Percentiles rank a stretch among this genome's conserved stretches.
phyloP scores from a whole-genome alignment of 106 monocot species.

The Alisma plantagoaquatica region DNA sequence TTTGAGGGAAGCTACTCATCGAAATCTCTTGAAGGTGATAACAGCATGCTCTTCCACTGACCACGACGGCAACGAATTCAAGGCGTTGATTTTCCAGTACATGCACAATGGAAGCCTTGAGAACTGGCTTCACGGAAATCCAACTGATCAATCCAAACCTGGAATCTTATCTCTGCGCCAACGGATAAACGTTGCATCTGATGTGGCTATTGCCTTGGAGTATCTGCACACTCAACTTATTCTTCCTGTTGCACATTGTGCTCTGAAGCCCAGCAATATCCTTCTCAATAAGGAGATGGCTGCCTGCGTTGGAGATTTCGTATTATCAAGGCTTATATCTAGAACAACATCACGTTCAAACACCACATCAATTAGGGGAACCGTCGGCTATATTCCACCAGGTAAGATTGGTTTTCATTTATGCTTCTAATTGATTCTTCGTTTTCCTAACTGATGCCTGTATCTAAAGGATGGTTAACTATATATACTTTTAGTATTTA shows the following conservation, averaged over 20 bases:
- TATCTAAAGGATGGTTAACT: too few relatives aligned
- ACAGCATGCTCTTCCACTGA: slow-evolving; percentile 9
- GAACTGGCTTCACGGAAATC: not conserved
- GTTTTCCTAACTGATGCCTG: too few relatives aligned
- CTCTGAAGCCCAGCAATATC: slow-evolving; percentile 29
- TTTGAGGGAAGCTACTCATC: not conserved
- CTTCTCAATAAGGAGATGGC: not conserved
- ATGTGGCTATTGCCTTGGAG: slow-evolving; percentile 18
- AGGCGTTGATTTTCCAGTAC: slow-evolving; percentile 2
- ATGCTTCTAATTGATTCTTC: too few relatives aligned
- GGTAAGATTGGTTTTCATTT: not conserved
- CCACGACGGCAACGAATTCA: not conserved
- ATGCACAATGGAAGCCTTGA: slow-evolving; percentile 12
- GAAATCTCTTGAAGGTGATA: slow-evolving; percentile 8
- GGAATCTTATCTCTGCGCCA: not conserved
- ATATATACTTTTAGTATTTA: too few relatives aligned
- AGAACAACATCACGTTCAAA: not conserved
- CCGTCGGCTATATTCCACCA: not conserved
- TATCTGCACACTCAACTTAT: slow-evolving; percentile 18
- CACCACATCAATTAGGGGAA: not conserved
- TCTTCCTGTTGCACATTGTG: slow-evolving; percentile 17
- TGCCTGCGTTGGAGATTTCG: slow-evolving; percentile 4
- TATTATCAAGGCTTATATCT: not conserved
- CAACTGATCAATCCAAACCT: too few relatives aligned
- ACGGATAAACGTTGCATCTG: not conserved